Base-by-base conservation (phyloP, 2,329 filamentous ascomycete species). In the Cadophora sp. region DNA sequence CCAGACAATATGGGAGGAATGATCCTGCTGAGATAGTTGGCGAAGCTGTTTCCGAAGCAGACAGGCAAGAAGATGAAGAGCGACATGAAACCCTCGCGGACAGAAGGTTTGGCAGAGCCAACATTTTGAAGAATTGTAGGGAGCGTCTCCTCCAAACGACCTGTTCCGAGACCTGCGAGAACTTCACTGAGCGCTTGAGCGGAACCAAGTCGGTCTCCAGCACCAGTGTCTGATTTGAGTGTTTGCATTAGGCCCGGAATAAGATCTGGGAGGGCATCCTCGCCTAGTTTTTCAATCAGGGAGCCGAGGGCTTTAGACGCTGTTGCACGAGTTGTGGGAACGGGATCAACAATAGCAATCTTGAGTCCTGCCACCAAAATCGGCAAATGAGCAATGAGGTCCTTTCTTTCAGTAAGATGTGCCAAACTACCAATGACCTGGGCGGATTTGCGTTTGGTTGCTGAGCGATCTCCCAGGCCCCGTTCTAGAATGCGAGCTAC, bases 81-180 rank as follows among this genome's bases (percentile, higher is more conserved):
- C 8, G 96, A 97, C 96, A 99, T 99, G 83, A 99, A 99, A 55
- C 96, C 96, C 83, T 99, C 96, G 74, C 96, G 90, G 71, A 99
- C 93, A 64, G 94, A 89, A 20, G 96, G 79, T 80, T 97, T 97
- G 73, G 91, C 88, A 75, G 95, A 98, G 73, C 93, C 90, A 72
- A 97, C 95, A 76, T 99, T 99, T 76, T 98, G 95, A 48, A 99
- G 82, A 73, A 99, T 97, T 14, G 95, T 97, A 47, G 96, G 96
- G 55, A 99, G 83, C 5, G 94, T 98, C 80, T 99, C 96, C 79
- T 99, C 96, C 73, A 99, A 83, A 73, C 96, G 91, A 60, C 91
- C 87, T 0, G 96, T 99, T 72, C 96, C 96, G 75, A 99, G 84
- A 71, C 96, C 96, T 58, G 96, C 96, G 73, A 99, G 89, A 30